Conservation (phyloP, 495 filamentous ascomycete species). For the Letharia columbiana region DNA sequence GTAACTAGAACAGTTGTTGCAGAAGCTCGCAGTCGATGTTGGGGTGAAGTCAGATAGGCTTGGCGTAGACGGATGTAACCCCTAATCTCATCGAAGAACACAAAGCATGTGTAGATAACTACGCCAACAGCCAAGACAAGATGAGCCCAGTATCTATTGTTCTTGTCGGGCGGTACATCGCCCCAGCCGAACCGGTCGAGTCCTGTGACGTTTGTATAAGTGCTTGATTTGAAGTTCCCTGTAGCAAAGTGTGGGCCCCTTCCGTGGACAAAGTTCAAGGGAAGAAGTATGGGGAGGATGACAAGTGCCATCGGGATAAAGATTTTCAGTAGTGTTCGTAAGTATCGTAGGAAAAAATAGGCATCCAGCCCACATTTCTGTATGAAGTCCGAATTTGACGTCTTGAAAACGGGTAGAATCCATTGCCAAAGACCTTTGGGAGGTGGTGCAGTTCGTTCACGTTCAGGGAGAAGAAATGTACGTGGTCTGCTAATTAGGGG, state of each 20-base stretch:
- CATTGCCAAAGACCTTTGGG: slow-evolving; percentile 62
- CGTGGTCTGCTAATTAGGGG: slow-evolving; percentile 57
- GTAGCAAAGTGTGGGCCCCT: slow-evolving; percentile 46
- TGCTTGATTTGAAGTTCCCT: slow-evolving; percentile 33
- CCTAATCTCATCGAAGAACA: slow-evolving; percentile 79
- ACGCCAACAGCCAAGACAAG: slow-evolving; percentile 71
- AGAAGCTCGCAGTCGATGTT: slow-evolving; percentile 89
- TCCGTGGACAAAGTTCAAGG: slow-evolving; percentile 71
- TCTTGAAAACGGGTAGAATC: slow-evolving; percentile 62
- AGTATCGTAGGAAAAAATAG: slow-evolving; percentile 94
- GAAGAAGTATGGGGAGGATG: slow-evolving; percentile 77
- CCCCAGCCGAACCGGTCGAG: slow-evolving; percentile 80
- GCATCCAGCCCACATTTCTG: slow-evolving; percentile 93
- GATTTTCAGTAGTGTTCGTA: slow-evolving; percentile 87
- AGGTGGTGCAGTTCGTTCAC: slow-evolving; percentile 67
- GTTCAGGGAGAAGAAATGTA: slow-evolving; percentile 84
- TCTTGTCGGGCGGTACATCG: slow-evolving; percentile 68
- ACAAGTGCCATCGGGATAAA: slow-evolving; percentile 73
- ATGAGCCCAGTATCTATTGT: slow-evolving; percentile 81
- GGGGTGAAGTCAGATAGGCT: slow-evolving; percentile 88
- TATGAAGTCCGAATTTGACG: slow-evolving; percentile 79
- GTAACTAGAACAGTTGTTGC: slow-evolving; percentile 92
- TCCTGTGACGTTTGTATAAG: slow-evolving; percentile 49
- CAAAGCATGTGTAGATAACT: slow-evolving; percentile 73
- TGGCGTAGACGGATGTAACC: slow-evolving; percentile 94